Evolutionary conservation across 257 asterid species (phyloP).

Genomic region (Paraleonurus japonicus): DNA sequence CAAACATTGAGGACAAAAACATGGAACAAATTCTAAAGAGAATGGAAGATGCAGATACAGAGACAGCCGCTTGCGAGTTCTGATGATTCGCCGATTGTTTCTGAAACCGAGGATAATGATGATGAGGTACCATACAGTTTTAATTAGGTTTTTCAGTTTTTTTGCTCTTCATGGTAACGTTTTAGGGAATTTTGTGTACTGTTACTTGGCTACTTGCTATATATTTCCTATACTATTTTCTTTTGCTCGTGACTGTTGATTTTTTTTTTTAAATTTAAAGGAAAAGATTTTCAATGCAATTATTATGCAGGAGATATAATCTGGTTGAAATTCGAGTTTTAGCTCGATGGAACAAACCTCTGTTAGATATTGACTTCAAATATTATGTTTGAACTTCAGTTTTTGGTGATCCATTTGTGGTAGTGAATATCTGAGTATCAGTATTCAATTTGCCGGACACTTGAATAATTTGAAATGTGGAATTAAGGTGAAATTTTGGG

Average conservation of each 20-base stretch:
- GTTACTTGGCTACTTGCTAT: neutral
- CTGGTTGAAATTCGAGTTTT: neutral
- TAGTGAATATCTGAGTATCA: neutral
- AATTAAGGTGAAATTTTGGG: neutral
- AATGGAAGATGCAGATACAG: slow-evolving; percentile 31
- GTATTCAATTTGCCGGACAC: neutral
- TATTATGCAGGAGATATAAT: neutral
- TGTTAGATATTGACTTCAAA: neutral
- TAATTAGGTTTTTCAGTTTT: neutral
- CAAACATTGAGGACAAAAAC: slow-evolving; percentile 22
- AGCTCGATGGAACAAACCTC: neutral
- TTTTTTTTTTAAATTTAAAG: neutral
- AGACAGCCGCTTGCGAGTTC: slow-evolving; percentile 32
- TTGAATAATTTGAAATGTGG: neutral
- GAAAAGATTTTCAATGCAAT: neutral
- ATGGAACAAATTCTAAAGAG: slow-evolving; percentile 27
- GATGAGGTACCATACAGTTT: slow-evolving; percentile 24
- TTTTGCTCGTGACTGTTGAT: neutral
- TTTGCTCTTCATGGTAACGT: neutral
- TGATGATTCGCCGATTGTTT: slow-evolving; percentile 36
- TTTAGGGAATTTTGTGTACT: neutral
- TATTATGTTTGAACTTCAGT: neutral
- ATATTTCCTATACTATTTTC: neutral
- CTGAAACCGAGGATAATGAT: slow-evolving; percentile 30
- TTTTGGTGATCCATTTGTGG: neutral